Base-by-base conservation (phyloP, 2,329 filamentous ascomycete genomes). In the Chaetomium globosum region DNA sequence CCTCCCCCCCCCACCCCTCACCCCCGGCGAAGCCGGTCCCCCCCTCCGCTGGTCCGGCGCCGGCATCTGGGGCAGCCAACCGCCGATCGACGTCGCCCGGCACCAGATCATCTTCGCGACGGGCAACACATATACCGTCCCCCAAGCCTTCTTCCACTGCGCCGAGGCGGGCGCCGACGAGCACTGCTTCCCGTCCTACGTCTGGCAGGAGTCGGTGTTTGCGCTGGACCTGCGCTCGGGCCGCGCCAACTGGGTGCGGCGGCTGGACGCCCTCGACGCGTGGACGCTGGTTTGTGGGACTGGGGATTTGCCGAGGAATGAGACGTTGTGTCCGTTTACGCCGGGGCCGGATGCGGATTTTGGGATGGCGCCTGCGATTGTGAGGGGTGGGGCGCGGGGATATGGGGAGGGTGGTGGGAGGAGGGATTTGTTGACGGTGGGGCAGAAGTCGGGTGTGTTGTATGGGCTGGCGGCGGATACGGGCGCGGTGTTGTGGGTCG, bases 371-470 rank as follows among this genome's bases (percentile, higher is more conserved):
- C 75, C 75, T 0, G 60, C 71, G 1, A 74, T 74, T 59, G 70
- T 77, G 2, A 73, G 66, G 1, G 69, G 65, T 8, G 59, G 59
- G 61, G 51, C 53, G 2, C 8, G 33, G 3, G 62, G 59, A 1
- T 7, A 19, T 43, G 39, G 16, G 19, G 39, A 19, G 3, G 39
- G 39, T 19, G 36, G 36, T 3, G 13, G 61, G 6, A 66, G 66
- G 3, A 63, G 64, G 7, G 74, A 75, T 62, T 66, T 70, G 10
- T 36, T 76, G 4, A 71, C 76, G 1, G 55, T 75, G 0, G 75
- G 74, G 3, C 72, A 74, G 67, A 77, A 77, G 69, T 75, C 71
- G 60, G 74, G 73, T 1, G 68, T 68, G 33, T 61, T 77, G 23
- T 74, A 73, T 58, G 64, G 68, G 0, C 65, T 76, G 39, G 73